These are phyloP conservation scores for Cymbidium sinense DNA, from an alignment of 106 monocot genomes.

Conservation along the genomic window DNA sequence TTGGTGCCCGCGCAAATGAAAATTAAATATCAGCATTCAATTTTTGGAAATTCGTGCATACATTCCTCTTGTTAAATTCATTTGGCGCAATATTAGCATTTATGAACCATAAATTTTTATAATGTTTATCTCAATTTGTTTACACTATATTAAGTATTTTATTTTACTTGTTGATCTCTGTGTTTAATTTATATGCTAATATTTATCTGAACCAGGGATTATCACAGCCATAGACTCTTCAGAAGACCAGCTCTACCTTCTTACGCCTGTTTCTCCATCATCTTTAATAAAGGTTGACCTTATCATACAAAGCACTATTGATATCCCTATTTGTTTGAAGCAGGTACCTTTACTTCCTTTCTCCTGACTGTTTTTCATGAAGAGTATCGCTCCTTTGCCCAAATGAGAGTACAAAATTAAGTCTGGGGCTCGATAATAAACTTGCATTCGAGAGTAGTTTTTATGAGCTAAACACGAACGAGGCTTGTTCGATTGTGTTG, in stretches of 20 bases:
- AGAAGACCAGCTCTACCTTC: slow-evolving; percentile 22
- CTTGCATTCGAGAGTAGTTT: no score
- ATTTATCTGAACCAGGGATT: slow-evolving; percentile 21
- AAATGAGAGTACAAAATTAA: no score
- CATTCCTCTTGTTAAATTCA: no score
- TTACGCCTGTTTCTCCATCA: slow-evolving; percentile 30
- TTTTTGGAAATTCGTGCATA: no score
- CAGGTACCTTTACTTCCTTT: slow-evolving; percentile 15
- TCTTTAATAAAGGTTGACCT: slow-evolving; percentile 28
- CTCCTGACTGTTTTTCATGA: neutral
- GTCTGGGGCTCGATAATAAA: no score
- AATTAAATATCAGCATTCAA: no score
- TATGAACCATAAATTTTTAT: neutral
- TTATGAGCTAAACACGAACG: no score
- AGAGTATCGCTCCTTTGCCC: no score
- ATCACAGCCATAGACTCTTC: slow-evolving; percentile 30
- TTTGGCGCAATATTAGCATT: no score
- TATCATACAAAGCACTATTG: slow-evolving; percentile 28
- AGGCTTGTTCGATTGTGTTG: no score
- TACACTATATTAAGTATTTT: no score
- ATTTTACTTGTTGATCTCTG: neutral
- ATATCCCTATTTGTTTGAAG: slow-evolving; percentile 32
- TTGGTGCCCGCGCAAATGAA: no score
- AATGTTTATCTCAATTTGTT: neutral
- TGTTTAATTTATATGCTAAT: neutral